phyloP scores from a whole-genome alignment of 805 yeast genomes.

The Henningerozyma blattae region DNA sequence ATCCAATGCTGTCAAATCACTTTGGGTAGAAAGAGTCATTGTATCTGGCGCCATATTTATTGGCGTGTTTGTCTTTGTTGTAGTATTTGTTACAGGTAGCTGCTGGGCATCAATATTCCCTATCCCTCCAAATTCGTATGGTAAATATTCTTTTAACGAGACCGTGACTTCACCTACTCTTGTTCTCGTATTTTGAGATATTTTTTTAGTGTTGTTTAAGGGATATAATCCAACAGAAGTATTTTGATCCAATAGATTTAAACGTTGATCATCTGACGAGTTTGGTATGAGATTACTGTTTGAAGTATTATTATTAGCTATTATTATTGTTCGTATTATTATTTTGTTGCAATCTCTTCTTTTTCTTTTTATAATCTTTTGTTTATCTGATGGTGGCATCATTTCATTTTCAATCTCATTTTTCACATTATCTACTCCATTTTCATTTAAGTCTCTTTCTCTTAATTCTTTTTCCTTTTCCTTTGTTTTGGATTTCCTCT shows the following conservation, averaged over 20 bases:
- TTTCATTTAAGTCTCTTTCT: too few relatives aligned
- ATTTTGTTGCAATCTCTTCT: too few relatives aligned
- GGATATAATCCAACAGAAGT: slow-evolving; percentile 20
- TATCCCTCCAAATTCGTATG: slow-evolving; percentile 21
- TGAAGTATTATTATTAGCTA: slow-evolving; percentile 3
- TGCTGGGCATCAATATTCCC: slow-evolving; percentile 14
- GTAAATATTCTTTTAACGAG: slow-evolving; percentile 28
- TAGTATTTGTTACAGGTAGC: background rate
- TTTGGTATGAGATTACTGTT: background rate
- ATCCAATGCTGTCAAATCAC: too few relatives aligned
- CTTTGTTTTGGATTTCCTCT: background rate
- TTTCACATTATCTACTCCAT: background rate
- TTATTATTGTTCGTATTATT: too few relatives aligned
- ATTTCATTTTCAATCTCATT: too few relatives aligned
- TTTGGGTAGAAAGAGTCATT: too few relatives aligned
- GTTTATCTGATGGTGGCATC: too few relatives aligned
- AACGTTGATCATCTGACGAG: slow-evolving; percentile 1
- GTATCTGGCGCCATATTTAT: too few relatives aligned
- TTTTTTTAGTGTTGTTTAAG: slow-evolving; percentile 14
- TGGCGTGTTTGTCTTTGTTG: slow-evolving; percentile 9
- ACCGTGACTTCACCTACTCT: slow-evolving; percentile 29
- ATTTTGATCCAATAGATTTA: slow-evolving; percentile 5
- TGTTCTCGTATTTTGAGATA: slow-evolving; percentile 4
- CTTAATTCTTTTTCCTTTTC: too few relatives aligned
- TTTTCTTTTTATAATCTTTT: too few relatives aligned